Conservation (phyloP, 805 yeast genomes). For the Dipodascus albidus region DNA sequence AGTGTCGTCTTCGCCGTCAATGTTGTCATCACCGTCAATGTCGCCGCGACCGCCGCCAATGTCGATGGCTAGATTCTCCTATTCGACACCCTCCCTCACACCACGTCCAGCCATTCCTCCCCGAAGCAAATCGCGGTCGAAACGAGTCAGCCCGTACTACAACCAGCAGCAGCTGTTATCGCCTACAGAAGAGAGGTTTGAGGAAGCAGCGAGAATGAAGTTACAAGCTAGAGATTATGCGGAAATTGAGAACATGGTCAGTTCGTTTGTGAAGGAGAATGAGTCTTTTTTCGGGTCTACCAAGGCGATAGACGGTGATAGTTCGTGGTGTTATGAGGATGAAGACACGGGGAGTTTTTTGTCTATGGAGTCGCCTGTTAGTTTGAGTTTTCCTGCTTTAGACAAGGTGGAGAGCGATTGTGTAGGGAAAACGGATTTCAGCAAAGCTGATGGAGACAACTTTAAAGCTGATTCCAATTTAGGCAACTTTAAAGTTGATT, state of each 20-base stretch:
- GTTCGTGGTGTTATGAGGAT: background rate
- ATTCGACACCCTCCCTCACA: background rate
- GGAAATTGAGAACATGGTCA: background rate
- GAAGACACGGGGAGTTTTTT: background rate
- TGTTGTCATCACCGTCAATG: no score
- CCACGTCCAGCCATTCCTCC: background rate
- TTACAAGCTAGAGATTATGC: background rate
- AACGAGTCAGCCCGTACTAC: background rate
- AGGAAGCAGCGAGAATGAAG: background rate
- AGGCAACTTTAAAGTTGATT: background rate
- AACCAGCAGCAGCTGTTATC: background rate
- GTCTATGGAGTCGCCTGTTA: background rate
- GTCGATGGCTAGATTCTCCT: background rate
- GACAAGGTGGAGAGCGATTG: background rate
- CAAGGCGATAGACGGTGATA: background rate
- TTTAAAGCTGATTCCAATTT: background rate
- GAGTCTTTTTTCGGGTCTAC: background rate
- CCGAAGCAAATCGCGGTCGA: background rate
- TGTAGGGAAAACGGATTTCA: background rate
- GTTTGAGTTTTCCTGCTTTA: background rate
- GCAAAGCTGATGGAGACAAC: background rate
- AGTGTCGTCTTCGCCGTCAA: background rate
- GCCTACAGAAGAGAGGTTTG: no score
- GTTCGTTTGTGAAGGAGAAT: background rate
- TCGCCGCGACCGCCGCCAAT: conserved; percentile 1